phyloP scores from a whole-genome alignment of 495 filamentous ascomycete genomes.

The Tuber calosporum region DNA sequence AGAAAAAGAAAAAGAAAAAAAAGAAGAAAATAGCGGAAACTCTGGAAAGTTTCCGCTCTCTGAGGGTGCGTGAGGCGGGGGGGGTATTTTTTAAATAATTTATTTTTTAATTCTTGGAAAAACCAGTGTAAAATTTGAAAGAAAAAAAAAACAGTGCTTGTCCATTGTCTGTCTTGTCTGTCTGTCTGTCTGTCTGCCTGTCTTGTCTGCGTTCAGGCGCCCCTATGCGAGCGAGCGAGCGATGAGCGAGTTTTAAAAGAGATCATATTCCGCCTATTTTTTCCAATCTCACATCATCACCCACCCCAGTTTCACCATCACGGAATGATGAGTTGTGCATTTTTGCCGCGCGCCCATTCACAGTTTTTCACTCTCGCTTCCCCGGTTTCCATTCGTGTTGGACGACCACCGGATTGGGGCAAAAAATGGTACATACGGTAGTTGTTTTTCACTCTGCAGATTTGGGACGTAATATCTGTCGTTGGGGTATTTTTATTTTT shows the following conservation, averaged over 20 bases:
- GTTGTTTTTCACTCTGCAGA: no score
- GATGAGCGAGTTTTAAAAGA: background rate
- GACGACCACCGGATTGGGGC: no score
- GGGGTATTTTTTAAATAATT: background rate
- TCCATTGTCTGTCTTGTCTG: no score
- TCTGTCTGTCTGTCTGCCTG: no score
- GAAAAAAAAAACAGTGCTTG: background rate
- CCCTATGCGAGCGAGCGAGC: background rate
- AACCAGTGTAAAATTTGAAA: background rate
- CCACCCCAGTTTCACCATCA: background rate
- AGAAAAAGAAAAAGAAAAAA: background rate
- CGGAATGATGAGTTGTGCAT: constrained; percentile 5
- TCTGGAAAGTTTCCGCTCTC: constrained; percentile 8
- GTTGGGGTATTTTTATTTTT: no score
- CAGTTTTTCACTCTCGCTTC: background rate
- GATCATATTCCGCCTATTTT: background rate
- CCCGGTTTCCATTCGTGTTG: background rate
- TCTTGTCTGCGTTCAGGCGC: background rate
- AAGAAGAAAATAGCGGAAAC: constrained; percentile 2
- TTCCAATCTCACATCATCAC: background rate
- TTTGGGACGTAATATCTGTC: no score
- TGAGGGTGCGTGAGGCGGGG: background rate
- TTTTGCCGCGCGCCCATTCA: background rate
- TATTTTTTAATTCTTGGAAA: constrained; percentile 14
- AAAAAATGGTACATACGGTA: no score